These are phyloP conservation scores for Ogataea chonburiensis DNA, from an alignment of 805 yeast species.

Conservation along the genomic window DNA sequence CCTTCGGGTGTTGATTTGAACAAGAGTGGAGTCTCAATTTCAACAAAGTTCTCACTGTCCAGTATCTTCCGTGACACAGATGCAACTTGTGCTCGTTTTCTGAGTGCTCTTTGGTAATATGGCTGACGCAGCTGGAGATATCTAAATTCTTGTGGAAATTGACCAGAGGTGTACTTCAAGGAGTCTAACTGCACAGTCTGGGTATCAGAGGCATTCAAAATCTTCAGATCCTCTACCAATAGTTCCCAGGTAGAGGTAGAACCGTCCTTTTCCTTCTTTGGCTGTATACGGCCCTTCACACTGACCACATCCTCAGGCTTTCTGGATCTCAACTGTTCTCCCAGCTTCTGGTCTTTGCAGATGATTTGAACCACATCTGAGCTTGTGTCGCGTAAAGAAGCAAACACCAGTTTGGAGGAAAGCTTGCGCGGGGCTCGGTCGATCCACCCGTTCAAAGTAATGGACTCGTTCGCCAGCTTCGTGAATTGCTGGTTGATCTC, in stretches of 20 bases:
- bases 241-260: constrained; percentile 52
- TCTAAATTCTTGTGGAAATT: constrained; percentile 76
- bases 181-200: constrained; percentile 65
- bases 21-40: constrained; percentile 87
- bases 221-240: constrained; percentile 46
- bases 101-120: constrained; percentile 53
- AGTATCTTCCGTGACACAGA: constrained; percentile 38
- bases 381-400: constrained; percentile 66
- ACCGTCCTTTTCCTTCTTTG: constrained; percentile 32
- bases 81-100: constrained; percentile 56
- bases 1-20: constrained; percentile 98
- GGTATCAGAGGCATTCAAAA: constrained; percentile 60
- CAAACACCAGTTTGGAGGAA: constrained; percentile 66
- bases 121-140: constrained; percentile 74
- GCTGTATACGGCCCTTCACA: constrained; percentile 53
- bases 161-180: constrained; percentile 50
- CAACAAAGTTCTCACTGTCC: constrained; percentile 54
- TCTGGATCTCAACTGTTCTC: constrained; percentile 41
- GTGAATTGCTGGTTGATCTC: constrained; percentile 16
- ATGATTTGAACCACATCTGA: constrained; percentile 68
- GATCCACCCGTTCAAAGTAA: constrained; percentile 80
- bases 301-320: constrained; percentile 75
- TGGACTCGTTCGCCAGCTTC: constrained; percentile 23
- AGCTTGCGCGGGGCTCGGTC: constrained; percentile 69
- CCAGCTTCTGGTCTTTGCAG: constrained; percentile 38